A percentile compares a stretch with the other conserved stretches of the same genome.
Conservation (phyloP, 2,329 filamentous ascomycete genomes). For the Beauveria varroae region DNA sequence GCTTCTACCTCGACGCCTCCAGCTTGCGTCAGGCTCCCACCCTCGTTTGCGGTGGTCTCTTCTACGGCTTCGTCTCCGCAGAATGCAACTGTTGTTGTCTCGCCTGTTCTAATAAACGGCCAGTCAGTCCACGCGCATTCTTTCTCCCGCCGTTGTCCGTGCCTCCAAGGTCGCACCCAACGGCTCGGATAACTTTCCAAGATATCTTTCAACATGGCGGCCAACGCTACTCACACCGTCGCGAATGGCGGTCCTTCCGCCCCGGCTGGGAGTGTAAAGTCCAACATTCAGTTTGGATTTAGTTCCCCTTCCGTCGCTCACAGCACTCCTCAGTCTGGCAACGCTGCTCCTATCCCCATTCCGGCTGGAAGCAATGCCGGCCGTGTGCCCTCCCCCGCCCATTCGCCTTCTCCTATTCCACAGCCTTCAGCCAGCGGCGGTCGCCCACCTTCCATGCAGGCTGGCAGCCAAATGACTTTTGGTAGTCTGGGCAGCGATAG, state of each 20-base stretch:
- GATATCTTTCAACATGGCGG: constrained; percentile 84
- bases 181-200: constrained; percentile 78
- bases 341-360: constrained; percentile 53
- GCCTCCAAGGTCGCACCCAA: constrained; percentile 55
- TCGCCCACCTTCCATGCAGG: constrained; percentile 72
- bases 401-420: constrained; percentile 89
- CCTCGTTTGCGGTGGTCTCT: constrained; percentile 1
- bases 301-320: constrained; percentile 60
- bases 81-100: constrained; percentile 10
- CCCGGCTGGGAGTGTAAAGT: constrained; percentile 12
- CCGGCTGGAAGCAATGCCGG: constrained; percentile 56
- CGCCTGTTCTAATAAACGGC: constrained; percentile 9
- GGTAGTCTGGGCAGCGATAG: constrained; percentile 77
- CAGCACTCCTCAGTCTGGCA: constrained; percentile 54
- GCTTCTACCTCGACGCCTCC: neutral
- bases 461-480: constrained; percentile 65
- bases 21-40: constrained; percentile 1
- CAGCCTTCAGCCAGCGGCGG: constrained; percentile 78
- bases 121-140: constrained; percentile 20
- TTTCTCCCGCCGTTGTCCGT: constrained; percentile 57
- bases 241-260: constrained; percentile 63
- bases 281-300: constrained; percentile 71
- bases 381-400: constrained; percentile 72
- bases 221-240: constrained; percentile 67
- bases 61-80: constrained; percentile 4